phyloP scores from a whole-genome alignment of 176 grass and related monocot genomes.

The Lolium multiflorum region DNA sequence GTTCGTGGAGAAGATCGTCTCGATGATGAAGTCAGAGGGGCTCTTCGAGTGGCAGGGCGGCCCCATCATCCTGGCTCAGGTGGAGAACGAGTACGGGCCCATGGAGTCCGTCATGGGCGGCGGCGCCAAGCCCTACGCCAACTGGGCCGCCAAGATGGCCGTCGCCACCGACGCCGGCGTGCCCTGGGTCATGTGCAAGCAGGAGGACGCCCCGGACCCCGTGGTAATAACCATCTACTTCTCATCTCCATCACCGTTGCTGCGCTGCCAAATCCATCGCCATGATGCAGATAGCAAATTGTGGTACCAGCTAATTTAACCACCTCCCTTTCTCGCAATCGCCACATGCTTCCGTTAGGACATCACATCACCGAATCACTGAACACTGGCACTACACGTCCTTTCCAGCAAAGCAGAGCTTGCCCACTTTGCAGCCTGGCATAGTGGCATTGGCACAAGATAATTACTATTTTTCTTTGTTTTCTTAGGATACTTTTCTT shows the following conservation, averaged over 20 bases:
- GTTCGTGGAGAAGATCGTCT: constrained; percentile 93
- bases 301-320: background rate
- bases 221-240: constrained; percentile 50
- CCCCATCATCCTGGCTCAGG: constrained; percentile 85
- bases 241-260: background rate
- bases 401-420: background rate
- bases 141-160: constrained; percentile 95
- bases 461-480: background rate
- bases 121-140: constrained; percentile 72
- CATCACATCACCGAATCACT: constrained; percentile 49
- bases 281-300: background rate
- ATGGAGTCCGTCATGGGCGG: constrained; percentile 81
- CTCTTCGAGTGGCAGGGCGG: constrained; percentile 90
- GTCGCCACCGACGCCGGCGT: constrained; percentile 81
- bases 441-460: background rate
- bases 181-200: constrained; percentile 98
- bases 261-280: background rate
- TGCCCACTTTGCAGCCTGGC: background rate
- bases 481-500: no score
- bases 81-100: constrained; percentile 97
- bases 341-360: constrained; percentile 43
- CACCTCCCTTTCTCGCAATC: background rate
- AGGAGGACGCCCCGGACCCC: constrained; percentile 97
- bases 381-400: background rate
- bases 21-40: constrained; percentile 89